phyloP scores from a whole-genome alignment of 2,329 filamentous ascomycete genomes.

The Capronia coronata region DNA sequence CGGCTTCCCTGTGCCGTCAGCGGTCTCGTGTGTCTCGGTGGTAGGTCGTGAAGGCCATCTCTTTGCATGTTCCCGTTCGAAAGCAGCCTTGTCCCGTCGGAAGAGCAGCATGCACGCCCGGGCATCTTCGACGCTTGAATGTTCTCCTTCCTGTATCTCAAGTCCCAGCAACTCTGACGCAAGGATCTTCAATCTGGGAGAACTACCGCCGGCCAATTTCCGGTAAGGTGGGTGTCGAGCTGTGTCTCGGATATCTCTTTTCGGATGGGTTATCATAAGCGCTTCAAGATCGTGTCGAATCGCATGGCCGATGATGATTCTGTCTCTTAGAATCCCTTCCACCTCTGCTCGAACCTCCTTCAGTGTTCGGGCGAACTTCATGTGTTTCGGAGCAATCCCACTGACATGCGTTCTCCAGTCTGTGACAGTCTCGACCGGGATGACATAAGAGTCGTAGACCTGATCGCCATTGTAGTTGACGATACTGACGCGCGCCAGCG shows the following conservation, averaged over 20 bases:
- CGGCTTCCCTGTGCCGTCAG: slow-evolving; percentile 12
- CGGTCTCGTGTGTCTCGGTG: slow-evolving; percentile 1
- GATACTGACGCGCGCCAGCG: slow-evolving; percentile 76
- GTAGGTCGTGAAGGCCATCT: slow-evolving; percentile 33
- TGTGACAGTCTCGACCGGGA: slow-evolving; percentile 67
- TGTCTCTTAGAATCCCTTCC: slow-evolving; percentile 59
- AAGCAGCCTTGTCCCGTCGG: slow-evolving; percentile 70
- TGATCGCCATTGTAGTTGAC: slow-evolving; percentile 92
- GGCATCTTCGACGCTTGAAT: slow-evolving; percentile 68
- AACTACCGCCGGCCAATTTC: slow-evolving; percentile 47
- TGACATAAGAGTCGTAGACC: slow-evolving; percentile 89
- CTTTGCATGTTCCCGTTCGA: slow-evolving; percentile 72
- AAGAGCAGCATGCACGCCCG: slow-evolving; percentile 86
- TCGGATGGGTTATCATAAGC: slow-evolving; percentile 70
- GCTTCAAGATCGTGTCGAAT: slow-evolving; percentile 70
- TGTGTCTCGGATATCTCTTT: slow-evolving; percentile 75
- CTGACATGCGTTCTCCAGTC: slow-evolving; percentile 87
- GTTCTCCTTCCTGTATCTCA: slow-evolving; percentile 54
- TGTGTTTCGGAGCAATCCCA: slow-evolving; percentile 68
- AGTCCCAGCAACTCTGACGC: slow-evolving; percentile 53
- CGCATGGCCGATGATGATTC: slow-evolving; percentile 77
- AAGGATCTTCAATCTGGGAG: slow-evolving; percentile 50
- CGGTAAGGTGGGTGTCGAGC: slow-evolving; percentile 69
- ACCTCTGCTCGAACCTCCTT: slow-evolving; percentile 70
- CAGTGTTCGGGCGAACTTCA: slow-evolving; percentile 64